Evolutionary conservation across 2,329 filamentous ascomycete genomes (phyloP), one percentile per base, ranked within the genome.

Genomic region (Pseudocercospora vitis): DNA sequence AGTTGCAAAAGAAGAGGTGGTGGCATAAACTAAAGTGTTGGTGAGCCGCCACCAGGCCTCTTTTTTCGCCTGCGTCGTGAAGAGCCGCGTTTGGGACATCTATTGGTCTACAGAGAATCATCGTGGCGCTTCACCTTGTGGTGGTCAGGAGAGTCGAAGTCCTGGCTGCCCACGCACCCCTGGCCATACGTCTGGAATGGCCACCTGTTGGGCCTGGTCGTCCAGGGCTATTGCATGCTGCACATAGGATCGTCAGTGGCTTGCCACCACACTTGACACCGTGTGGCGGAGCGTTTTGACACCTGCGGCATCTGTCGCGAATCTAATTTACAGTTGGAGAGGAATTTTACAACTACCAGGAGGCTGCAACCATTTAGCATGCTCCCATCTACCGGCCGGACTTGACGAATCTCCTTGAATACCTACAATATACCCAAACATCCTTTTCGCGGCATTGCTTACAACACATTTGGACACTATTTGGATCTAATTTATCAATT

Each of bases 1-100:
- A 55, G 33, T 39, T 57, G 23, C 37, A 48, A 14, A 54, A 44
- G 40, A 49, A 53, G 47, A 48, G 47, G 19, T 62, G 60, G 60
- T 62, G 58, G 57, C 57, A 62, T 39, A 58, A 58, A 29, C 33
- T 60, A 23, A 58, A 51, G 31, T 62, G 60, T 44, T 62, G 60
- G 60, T 58, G 47, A 62, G n/a, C 28, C 4, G 19, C 24, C 14
- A 29, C 40, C 7, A 11, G 3, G 5, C 12, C 23, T 45, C 23
- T 14, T 18, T 28, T 16, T 1, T 29, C 40, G n/a, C 21, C 16
- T 4, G 11, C 24, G 18, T n/a, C n/a, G 40, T 18, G 24, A 45
- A n/a, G n/a, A n/a, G n/a, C n/a, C n/a, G n/a, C n/a, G n/a, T n/a
- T n/a, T n/a, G n/a, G n/a, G n/a, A n/a, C n/a, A n/a, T n/a, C n/a